Base-by-base conservation (phyloP, 148 eudicot genomes). In the Tetragonia tetragonoides region DNA sequence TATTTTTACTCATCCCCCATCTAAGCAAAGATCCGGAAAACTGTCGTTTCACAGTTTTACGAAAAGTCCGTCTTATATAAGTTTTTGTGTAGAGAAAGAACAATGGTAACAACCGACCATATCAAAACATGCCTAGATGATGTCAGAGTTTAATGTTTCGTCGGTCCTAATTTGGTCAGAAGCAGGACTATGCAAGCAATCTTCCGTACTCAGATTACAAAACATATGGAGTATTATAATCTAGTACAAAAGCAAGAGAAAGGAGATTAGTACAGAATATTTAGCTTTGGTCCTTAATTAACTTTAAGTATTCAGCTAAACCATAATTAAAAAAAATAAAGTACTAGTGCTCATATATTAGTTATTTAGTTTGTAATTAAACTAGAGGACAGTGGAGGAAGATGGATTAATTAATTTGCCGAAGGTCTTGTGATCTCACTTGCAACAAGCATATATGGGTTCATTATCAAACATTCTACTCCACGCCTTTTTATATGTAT, bases 401-500 rank as follows among this genome's bases (percentile, higher is more conserved):
- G 40, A 65, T 18, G 44, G 40, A 15, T 41, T 64, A 47, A 24
- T 2, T 49, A 28, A 44, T 69, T 8, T 77, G 80, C 80, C 80
- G 67, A 68, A 59, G 72, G 76, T 72, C 17, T 44, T 70, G 68
- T 70, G 51, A 53, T 47, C 76, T 56, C 77, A 74, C 68, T 68
- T 59, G 41, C 60, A 60, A 60, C 21, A 46, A 68, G 78, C 49
- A 75, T 75, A 75, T 80, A 80, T 80, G 69, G 78, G 60, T 80
- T 75, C 63, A 60, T 79, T 10, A 66, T 56, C 42, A 68, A 46
- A 18, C n/a, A 63, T 46, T 42, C 18, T 44, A 10, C 46, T 14
- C 21, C 51, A 66, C 49, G 21, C 62, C 71, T 11, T 77, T 12
- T 54, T 42, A 28, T 28, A 28, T 28, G 34, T 28, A 28, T 28